Percentiles rank a stretch among this genome's conserved stretches.
These are phyloP conservation scores for Acer saccharum DNA, from an alignment of 345 rosid species.

Conservation along the genomic window DNA sequence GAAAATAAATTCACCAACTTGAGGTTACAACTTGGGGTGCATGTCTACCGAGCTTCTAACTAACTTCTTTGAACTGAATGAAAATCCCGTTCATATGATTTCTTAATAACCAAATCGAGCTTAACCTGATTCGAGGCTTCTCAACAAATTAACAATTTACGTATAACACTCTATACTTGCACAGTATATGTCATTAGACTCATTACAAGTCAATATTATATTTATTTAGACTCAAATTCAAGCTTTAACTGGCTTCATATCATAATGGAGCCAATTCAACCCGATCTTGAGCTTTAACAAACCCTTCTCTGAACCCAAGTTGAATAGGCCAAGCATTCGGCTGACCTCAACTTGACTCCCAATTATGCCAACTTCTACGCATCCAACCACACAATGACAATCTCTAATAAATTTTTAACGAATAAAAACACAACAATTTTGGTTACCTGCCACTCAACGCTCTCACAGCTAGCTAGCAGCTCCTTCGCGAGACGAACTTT, in stretches of 20 bases:
- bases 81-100: too few relatives aligned
- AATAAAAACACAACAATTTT: not conserved
- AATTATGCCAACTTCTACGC: not conserved
- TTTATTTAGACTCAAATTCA: not conserved
- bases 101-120: not conserved
- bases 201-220: not conserved
- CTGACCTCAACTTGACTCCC: too few relatives aligned
- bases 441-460: constrained; percentile 96
- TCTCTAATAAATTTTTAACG: not conserved
- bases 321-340: not conserved
- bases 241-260: not conserved
- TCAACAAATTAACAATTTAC: too few relatives aligned
- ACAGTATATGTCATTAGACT: too few relatives aligned
- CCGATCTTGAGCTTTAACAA: not conserved
- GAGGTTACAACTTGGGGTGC: not conserved
- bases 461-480: constrained; percentile 71
- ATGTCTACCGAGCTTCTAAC: not conserved
- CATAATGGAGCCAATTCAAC: not conserved
- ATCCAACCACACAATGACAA: not conserved
- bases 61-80: not conserved
- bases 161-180: not conserved
- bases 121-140: too few relatives aligned
- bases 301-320: not conserved
- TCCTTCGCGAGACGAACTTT: constrained; percentile 62
- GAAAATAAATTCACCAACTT: not conserved